Conservation (phyloP, 371 early-diverging fungal species). For the Mucor irregularis region DNA sequence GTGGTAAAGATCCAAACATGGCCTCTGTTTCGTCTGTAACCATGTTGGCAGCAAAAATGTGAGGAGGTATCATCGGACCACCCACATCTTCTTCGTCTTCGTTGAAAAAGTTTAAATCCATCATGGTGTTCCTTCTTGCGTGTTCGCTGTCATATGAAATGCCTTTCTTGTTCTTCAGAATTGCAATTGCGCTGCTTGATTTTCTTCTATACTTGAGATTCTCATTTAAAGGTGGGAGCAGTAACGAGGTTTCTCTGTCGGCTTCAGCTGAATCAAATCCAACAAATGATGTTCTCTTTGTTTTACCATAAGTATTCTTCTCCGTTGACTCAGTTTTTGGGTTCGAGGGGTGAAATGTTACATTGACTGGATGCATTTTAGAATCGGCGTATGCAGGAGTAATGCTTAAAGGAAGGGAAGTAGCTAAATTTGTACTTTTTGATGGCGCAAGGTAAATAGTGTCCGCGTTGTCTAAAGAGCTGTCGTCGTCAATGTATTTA, state of each 20-base stretch:
- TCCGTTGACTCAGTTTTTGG: neutral
- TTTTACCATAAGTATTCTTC: neutral
- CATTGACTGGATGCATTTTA: neutral
- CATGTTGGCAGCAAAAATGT: conserved; percentile 36
- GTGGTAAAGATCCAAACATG: conserved; percentile 43
- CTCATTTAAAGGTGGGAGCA: conserved; percentile 11
- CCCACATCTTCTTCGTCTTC: conserved; percentile 19
- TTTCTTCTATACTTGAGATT: neutral
- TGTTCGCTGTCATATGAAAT: neutral
- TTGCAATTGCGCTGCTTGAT: neutral
- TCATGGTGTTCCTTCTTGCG: neutral
- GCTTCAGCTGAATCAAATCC: conserved; percentile 17
- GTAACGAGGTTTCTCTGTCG: conserved; percentile 15
- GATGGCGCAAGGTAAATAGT: too few species aligned
- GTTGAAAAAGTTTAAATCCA: neutral
- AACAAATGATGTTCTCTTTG: conserved; percentile 2
- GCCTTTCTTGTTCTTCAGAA: too few species aligned
- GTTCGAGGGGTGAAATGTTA: neutral
- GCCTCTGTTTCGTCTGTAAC: conserved; percentile 37
- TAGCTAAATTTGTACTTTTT: too few species aligned
- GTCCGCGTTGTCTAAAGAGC: too few species aligned
- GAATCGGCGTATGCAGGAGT: too few species aligned
- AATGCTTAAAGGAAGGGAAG: too few species aligned
- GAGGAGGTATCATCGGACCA: conserved; percentile 43
- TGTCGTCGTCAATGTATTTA: conserved; percentile 2